Evolutionary conservation across 2,329 filamentous ascomycete species (phyloP).

Genomic region (Botrytis byssoidea): DNA sequence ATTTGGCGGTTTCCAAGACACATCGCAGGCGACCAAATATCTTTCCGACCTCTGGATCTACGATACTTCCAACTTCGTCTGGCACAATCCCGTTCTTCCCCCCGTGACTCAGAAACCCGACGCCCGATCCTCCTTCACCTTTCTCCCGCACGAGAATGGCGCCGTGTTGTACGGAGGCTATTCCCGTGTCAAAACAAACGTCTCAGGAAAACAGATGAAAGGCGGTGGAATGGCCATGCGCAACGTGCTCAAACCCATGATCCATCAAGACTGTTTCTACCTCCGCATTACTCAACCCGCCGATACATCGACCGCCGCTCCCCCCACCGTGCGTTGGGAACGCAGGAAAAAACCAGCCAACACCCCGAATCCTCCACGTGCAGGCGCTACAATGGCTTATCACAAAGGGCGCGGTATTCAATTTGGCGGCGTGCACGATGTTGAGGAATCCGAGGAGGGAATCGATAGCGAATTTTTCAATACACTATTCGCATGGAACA

Average conservation of each 20-base stretch:
- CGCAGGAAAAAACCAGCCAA: slow-evolving; percentile 90
- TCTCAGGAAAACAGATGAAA: slow-evolving; percentile 61
- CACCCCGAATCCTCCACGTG: slow-evolving; percentile 75
- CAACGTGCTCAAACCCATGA: slow-evolving; percentile 78
- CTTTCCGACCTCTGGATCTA: slow-evolving; percentile 93
- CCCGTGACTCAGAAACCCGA: slow-evolving; percentile 84
- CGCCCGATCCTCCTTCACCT: slow-evolving; percentile 84
- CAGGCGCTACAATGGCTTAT: slow-evolving; percentile 88
- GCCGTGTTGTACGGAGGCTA: slow-evolving; percentile 93
- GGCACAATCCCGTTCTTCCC: slow-evolving; percentile 75
- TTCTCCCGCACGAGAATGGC: slow-evolving; percentile 86
- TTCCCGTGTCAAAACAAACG: slow-evolving; percentile 78
- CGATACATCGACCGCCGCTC: slow-evolving; percentile 63
- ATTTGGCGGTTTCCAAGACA: slow-evolving; percentile 97
- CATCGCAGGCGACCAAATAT: slow-evolving; percentile 91
- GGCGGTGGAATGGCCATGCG: slow-evolving; percentile 58
- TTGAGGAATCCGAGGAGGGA: slow-evolving; percentile 86
- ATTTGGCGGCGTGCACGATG: slow-evolving; percentile 93
- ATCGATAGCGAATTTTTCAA: slow-evolving; percentile 99
- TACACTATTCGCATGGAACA: slow-evolving; percentile 85
- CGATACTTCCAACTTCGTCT: slow-evolving; percentile 82
- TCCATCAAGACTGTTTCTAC: slow-evolving; percentile 95
- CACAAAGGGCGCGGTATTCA: slow-evolving; percentile 91
- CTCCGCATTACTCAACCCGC: slow-evolving; percentile 74
- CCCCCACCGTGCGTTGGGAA: slow-evolving; percentile 84